A percentile compares a stretch with the other conserved stretches of the same genome.
Evolutionary conservation across 2,329 filamentous ascomycete species (phyloP).

Genomic region (Diaporthe australafricana): DNA sequence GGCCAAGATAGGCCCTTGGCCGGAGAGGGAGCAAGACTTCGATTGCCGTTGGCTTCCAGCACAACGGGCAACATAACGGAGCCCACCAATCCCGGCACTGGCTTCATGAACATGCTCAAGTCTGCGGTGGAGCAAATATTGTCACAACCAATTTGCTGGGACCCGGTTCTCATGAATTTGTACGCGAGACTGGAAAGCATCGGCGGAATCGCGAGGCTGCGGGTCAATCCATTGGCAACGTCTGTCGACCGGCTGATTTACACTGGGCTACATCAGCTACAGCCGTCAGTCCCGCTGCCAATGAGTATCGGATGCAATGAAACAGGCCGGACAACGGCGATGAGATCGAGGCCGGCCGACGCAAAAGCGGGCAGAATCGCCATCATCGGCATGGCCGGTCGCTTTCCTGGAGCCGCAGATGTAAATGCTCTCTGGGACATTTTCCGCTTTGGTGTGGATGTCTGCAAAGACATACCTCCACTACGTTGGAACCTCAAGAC

Average conservation of each 20-base stretch:
- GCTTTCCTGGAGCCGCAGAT: background rate
- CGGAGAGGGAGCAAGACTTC: background rate
- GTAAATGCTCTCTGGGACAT: slow-evolving; percentile 13
- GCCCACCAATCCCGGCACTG: too few species aligned
- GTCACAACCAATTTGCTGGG: background rate
- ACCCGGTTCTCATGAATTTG: background rate
- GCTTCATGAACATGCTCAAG: background rate
- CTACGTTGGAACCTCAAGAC: slow-evolving; percentile 31
- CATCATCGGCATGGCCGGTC: slow-evolving; percentile 3
- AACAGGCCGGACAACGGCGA: fast-evolving
- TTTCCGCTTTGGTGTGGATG: slow-evolving; percentile 40
- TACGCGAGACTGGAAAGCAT: slow-evolving; percentile 32
- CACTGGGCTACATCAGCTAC: background rate
- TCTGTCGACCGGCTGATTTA: background rate
- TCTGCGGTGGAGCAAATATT: slow-evolving; percentile 5
- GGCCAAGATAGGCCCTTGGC: background rate
- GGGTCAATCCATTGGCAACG: background rate
- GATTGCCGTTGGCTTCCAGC: background rate
- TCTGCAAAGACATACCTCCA: slow-evolving; percentile 37
- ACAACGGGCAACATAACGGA: background rate
- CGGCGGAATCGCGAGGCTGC: background rate
- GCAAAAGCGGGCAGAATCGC: background rate
- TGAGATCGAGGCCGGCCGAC: too few species aligned
- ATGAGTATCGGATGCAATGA: background rate
- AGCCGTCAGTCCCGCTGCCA: background rate